Evolutionary conservation across 345 rosid species (phyloP), one percentile per base, ranked within the genome.

Genomic region (Lumnitzera littorea): DNA sequence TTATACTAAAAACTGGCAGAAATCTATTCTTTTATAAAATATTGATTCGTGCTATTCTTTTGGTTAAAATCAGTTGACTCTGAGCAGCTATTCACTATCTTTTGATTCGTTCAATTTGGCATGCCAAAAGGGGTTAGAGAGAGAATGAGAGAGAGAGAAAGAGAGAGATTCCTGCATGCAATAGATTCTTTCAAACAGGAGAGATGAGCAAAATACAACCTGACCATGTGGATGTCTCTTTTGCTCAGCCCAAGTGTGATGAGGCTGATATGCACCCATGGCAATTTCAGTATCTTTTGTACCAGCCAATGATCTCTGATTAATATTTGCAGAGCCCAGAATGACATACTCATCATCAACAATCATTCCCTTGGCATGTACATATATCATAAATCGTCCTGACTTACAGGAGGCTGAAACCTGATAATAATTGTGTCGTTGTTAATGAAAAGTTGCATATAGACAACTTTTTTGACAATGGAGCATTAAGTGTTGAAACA

Each of bases 271-370:
- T 13, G 96, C 89, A 59, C 97, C 99, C 99, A 94, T 84, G 17
- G 97, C 97, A 57, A 85, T 85, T 78, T 91, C 97, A 0, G 97
- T 83, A 68, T 91, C 98, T 72, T 84, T 91, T 3, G 96, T 74
- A 11, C 98, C 98, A n/a, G 95, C 96, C 95, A 91, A 77, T 24
- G 98, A 91, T 74, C 98, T 84, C 82, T 91, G 98, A 80, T 91
- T 91, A 52, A 91, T 84, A 79, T 91, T 91, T 25, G 98, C 98
- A 24, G 98, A 91, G 74, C 98, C 98, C 36, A 91, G 15, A 62
- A 91, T 80, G 15, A 83, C 82, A 51, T 88, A 91, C 76, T 91
- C 96, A 51, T 91, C 98, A 64, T 88, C 98, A 63, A 91, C 91
- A 23, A 91, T 64, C 96, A 91, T 91, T 61, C 98, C 98, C 67